Evolutionary conservation across 192 early-diverging fungal genomes (phyloP).

Genomic region (Jimgerdemannia lactiflua): DNA sequence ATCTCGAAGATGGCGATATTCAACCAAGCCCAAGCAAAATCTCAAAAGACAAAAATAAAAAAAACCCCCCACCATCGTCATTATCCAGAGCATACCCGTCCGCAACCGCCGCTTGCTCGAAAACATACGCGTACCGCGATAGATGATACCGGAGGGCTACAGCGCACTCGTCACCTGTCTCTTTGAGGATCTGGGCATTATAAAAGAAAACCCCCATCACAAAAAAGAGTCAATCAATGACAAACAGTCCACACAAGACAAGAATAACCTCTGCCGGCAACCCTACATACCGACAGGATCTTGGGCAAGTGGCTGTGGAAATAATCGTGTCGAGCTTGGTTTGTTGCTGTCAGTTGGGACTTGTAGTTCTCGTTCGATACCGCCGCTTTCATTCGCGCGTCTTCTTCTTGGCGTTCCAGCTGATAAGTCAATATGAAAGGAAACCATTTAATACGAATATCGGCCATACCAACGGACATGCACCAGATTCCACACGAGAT

Average conservation of each 20-base stretch:
- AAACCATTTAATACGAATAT: too few species aligned
- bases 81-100: slow-evolving; percentile 66
- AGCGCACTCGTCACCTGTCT: slow-evolving; percentile 83
- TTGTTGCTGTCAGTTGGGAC: slow-evolving; percentile 71
- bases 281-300: slow-evolving; percentile 63
- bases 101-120: slow-evolving; percentile 70
- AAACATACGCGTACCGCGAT: slow-evolving; percentile 74
- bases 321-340: slow-evolving; percentile 73
- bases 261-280: neutral
- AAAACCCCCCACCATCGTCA: slow-evolving; percentile 19
- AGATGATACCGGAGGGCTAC: slow-evolving; percentile 76
- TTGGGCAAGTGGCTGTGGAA: slow-evolving; percentile 78
- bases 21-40: too few species aligned
- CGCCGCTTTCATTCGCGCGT: slow-evolving; percentile 80
- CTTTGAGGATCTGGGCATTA: slow-evolving; percentile 60
- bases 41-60: too few species aligned
- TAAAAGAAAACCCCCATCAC: too few species aligned
- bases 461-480: too few species aligned
- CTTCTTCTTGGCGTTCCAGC: slow-evolving; percentile 81
- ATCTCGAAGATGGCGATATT: too few species aligned
- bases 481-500: too few species aligned
- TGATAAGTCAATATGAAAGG: slow-evolving; percentile 17
- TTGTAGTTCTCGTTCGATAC: slow-evolving; percentile 83
- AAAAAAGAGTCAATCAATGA: neutral
- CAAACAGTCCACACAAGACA: neutral